Evolutionary conservation across 2,329 filamentous ascomycete species (phyloP), one percentile per base, ranked within the genome.

Genomic region (Penicillium sp.): DNA sequence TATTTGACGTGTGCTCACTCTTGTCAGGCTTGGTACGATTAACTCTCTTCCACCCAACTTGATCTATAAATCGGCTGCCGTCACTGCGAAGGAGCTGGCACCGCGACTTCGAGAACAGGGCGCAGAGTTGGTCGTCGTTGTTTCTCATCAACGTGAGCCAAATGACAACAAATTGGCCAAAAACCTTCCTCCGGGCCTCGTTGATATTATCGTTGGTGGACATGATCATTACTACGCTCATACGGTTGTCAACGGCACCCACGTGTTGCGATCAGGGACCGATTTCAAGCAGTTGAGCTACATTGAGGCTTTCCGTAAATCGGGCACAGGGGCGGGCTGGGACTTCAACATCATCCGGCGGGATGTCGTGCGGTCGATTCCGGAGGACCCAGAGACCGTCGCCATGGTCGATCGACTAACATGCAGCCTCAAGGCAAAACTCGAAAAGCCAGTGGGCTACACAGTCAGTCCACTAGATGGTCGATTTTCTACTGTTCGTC

Each of bases 261-360:
- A 96, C 69, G 86, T 96, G 2, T 80, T 97, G n/a, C 86, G 93
- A 1, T 96, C 91, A 0, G 92, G 93, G 0, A 91, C 88, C 17
- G 93, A 97, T 74, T 97, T 96, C 78, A 96, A 95, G 77, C 90
- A 97, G 73, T 80, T 96, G 37, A 95, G 90, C 71, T 96, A 96
- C 71, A 84, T 97, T 54, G 91, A 96, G 74, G 90, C 86, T 1
- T 85, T 90, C 67, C 82, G 86, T 22, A 86, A 83, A 63, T 58
- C 73, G 1, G 74, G 77, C 34, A 80, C 63, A 67, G n/a, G 20
- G 0, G 79, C 69, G 15, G 83, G 83, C 17, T 96, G 92, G 92
- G 86, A 94, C 64, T 88, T 96, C 66, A 86, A 88, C 62, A 94
- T 96, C 62, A 82, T 83, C 64, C 84, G 91, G 25, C 83, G 90